phyloP scores from a whole-genome alignment of 2,329 filamentous ascomycete genomes.

The Aspergillus tanneri region DNA sequence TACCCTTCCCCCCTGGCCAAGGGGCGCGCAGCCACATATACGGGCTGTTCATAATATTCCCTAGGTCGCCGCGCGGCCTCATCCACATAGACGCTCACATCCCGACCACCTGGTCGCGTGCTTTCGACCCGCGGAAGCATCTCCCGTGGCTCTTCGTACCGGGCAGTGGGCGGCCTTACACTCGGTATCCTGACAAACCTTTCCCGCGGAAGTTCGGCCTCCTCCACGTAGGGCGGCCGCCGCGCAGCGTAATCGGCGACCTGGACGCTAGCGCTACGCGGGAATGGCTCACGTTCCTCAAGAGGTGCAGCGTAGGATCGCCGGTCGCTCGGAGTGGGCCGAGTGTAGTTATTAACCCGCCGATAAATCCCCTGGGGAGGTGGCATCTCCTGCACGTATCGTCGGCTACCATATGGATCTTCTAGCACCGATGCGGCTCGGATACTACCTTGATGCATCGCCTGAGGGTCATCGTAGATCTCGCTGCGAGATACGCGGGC shows the following conservation, averaged over 20 bases:
- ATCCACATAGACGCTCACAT: constrained; percentile 45
- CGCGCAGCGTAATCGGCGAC: constrained; percentile 42
- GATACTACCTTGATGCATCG: constrained; percentile 33
- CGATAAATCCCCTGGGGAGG: constrained; percentile 43
- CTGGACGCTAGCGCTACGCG: constrained; percentile 43
- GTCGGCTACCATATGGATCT: constrained; percentile 40
- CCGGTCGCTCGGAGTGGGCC: constrained; percentile 31
- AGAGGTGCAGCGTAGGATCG: constrained; percentile 33
- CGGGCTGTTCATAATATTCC: constrained; percentile 50
- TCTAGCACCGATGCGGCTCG: constrained; percentile 46
- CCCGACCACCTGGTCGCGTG: constrained; percentile 44
- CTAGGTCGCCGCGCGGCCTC: constrained; percentile 41
- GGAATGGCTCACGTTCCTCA: constrained; percentile 36
- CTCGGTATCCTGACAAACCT: constrained; percentile 58
- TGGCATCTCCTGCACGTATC: constrained; percentile 47
- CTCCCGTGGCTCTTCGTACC: constrained; percentile 46
- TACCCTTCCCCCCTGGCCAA: constrained; percentile 36
- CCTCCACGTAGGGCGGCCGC: constrained; percentile 56
- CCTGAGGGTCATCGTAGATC: constrained; percentile 34
- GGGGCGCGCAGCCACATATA: constrained; percentile 42
- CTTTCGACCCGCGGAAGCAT: constrained; percentile 44
- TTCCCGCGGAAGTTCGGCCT: constrained; percentile 61
- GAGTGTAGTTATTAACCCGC: constrained; percentile 40
- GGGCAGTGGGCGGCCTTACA: constrained; percentile 53
- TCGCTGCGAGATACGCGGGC: constrained; percentile 34